phyloP scores from a whole-genome alignment of 2,329 filamentous ascomycete genomes.

The Calycina herbarum region DNA sequence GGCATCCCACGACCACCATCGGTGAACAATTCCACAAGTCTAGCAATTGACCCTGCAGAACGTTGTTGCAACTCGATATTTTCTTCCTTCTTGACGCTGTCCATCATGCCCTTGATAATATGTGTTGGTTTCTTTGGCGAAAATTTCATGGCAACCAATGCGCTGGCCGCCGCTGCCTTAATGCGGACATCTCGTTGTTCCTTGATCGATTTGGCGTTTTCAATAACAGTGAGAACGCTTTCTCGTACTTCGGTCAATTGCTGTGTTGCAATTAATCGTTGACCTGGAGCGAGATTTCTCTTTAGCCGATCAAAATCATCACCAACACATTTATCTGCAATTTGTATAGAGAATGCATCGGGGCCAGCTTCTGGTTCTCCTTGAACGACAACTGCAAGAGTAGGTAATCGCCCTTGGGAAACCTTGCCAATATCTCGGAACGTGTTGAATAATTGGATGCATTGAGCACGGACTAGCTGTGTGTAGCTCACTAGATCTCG shows the following conservation, averaged over 20 bases:
- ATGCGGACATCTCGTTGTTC: conserved; percentile 82
- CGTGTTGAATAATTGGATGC: conserved; percentile 82
- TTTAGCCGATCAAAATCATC: conserved; percentile 87
- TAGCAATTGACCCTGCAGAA: conserved; percentile 81
- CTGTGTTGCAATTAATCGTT: conserved; percentile 79
- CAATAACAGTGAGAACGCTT: conserved; percentile 69
- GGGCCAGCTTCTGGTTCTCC: conserved; percentile 90
- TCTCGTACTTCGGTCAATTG: conserved; percentile 76
- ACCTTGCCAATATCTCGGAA: conserved; percentile 92
- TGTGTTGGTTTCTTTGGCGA: conserved; percentile 91
- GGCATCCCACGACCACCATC: conserved; percentile 76
- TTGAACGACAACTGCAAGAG: conserved; percentile 86
- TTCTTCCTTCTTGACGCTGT: conserved; percentile 94
- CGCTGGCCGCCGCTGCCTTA: conserved; percentile 81
- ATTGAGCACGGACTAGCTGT: conserved; percentile 87
- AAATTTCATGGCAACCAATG: conserved; percentile 80
- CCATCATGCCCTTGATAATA: conserved; percentile 97
- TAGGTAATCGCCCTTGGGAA: conserved; percentile 70
- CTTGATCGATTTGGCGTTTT: conserved; percentile 78
- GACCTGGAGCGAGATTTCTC: conserved; percentile 83
- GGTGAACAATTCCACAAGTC: conserved; percentile 83
- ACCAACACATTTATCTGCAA: conserved; percentile 83
- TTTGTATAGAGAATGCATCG: conserved; percentile 83
- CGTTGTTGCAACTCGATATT: conserved; percentile 84
- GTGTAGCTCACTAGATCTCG: conserved; percentile 87